Conservation (phyloP, 805 yeast species). For the Wickerhamiella qilinensis region DNA sequence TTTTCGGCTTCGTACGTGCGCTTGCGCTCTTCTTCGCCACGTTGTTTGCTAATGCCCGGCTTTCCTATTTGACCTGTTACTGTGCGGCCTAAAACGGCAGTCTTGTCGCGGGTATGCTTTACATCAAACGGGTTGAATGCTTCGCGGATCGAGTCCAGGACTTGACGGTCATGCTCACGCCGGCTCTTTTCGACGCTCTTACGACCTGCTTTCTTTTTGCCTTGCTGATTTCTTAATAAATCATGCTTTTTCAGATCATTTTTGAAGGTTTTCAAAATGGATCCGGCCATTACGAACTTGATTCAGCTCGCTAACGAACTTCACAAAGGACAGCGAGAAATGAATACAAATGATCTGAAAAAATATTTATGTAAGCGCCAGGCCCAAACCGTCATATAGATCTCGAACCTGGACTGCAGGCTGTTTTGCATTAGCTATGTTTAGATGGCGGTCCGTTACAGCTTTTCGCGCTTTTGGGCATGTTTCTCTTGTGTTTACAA, state of each 20-base stretch:
- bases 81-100: slow-evolving; percentile 26
- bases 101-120: slow-evolving; percentile 49
- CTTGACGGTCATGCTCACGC: slow-evolving; percentile 23
- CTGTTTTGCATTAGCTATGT: no score
- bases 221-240: slow-evolving; percentile 27
- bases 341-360: no score
- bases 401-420: no score
- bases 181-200: slow-evolving; percentile 35
- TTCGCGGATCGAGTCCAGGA: slow-evolving; percentile 47
- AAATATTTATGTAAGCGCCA: no score
- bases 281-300: slow-evolving; percentile 9
- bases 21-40: slow-evolving; percentile 47
- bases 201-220: slow-evolving; percentile 6
- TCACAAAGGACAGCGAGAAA: no score
- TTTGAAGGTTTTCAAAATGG: slow-evolving; percentile 15
- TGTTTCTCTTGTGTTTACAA: no score
- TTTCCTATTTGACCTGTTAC: slow-evolving; percentile 22
- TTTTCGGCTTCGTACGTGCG: slow-evolving; percentile 49
- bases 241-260: slow-evolving; percentile 38
- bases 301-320: no score
- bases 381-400: no score
- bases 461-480: no score
- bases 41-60: slow-evolving; percentile 54
- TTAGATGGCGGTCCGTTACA: no score
- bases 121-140: slow-evolving; percentile 85